phyloP scores from a whole-genome alignment of 1,139 yeast species.

The Lodderomyces elongisporus region DNA sequence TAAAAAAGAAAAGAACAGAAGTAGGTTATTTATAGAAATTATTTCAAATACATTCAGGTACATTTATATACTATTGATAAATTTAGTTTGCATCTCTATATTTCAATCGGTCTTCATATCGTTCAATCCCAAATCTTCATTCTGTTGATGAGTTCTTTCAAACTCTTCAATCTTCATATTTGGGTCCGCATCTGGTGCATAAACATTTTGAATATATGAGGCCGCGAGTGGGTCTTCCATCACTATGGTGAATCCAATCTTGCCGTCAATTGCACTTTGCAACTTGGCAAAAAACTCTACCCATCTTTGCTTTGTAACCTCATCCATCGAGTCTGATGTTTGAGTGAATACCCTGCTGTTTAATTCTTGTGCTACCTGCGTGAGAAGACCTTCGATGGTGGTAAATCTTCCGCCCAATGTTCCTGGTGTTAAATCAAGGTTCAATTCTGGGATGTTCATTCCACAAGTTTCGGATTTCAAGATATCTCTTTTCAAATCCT shows the following conservation, averaged over 20 bases:
- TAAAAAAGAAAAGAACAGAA: neutral
- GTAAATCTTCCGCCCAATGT: constrained; percentile 98
- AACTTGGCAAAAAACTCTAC: constrained; percentile 66
- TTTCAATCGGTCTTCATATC: constrained; percentile 56
- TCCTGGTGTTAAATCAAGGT: constrained; percentile 90
- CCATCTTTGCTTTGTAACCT: constrained; percentile 75
- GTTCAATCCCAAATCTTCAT: constrained; percentile 85
- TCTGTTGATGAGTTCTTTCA: constrained; percentile 81
- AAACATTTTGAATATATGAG: constrained; percentile 92
- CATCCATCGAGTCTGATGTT: constrained; percentile 90
- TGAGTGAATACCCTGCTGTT: constrained; percentile 79
- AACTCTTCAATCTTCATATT: constrained; percentile 87
- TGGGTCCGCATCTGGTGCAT: constrained; percentile 97
- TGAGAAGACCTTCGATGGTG: constrained; percentile 86
- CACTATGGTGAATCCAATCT: constrained; percentile 71
- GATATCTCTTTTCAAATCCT: constrained; percentile 91
- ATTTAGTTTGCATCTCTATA: no score
- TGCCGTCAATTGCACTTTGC: constrained; percentile 80
- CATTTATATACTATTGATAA: no score
- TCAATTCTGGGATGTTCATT: constrained; percentile 77
- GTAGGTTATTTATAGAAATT: neutral
- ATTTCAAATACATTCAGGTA: no score
- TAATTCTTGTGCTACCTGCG: constrained; percentile 86
- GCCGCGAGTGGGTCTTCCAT: constrained; percentile 96
- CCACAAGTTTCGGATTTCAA: constrained; percentile 94